These are phyloP conservation scores for Ustilago tritici DNA, from an alignment of 1,284 basidiomycete species.

Conservation along the genomic window DNA sequence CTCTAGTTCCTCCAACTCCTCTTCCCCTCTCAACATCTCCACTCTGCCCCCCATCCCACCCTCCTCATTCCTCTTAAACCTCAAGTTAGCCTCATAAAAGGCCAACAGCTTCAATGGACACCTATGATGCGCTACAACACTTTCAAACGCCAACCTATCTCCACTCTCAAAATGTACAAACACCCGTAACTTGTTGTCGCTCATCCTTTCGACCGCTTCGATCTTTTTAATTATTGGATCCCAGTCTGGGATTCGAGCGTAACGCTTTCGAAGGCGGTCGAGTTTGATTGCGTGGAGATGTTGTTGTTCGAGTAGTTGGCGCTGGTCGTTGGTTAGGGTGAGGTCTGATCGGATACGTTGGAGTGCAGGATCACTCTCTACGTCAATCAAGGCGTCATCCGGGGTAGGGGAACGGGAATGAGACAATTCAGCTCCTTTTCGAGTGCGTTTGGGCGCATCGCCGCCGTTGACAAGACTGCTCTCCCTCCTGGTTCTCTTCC, in stretches of 20 bases:
- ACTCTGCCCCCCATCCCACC: background rate
- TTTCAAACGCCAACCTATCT: constrained; percentile 46
- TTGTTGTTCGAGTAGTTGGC: constrained; percentile 25
- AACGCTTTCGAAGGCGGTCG: constrained; percentile 38
- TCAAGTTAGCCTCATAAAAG: constrained; percentile 55
- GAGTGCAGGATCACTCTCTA: constrained; percentile 16
- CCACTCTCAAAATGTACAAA: constrained; percentile 49
- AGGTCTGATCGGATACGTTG: constrained; percentile 32
- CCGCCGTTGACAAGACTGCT: background rate
- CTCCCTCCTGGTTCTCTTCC: background rate
- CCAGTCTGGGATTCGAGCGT: constrained; percentile 53
- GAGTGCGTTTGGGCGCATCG: background rate
- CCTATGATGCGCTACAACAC: constrained; percentile 38
- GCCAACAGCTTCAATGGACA: constrained; percentile 54
- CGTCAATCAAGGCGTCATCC: constrained; percentile 11
- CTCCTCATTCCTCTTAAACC: constrained; percentile 24
- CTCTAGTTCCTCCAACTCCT: constrained; percentile 16
- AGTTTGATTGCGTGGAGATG: constrained; percentile 28
- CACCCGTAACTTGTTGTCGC: constrained; percentile 38
- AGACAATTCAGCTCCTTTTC: background rate
- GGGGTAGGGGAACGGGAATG: constrained; percentile 21
- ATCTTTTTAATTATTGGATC: constrained; percentile 50
- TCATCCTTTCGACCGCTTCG: constrained; percentile 48
- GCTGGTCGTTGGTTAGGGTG: constrained; percentile 20
- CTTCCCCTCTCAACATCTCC: constrained; percentile 13